Evolutionary conservation across 306 rosid genomes (phyloP).

Genomic region (Corylus avellana): DNA sequence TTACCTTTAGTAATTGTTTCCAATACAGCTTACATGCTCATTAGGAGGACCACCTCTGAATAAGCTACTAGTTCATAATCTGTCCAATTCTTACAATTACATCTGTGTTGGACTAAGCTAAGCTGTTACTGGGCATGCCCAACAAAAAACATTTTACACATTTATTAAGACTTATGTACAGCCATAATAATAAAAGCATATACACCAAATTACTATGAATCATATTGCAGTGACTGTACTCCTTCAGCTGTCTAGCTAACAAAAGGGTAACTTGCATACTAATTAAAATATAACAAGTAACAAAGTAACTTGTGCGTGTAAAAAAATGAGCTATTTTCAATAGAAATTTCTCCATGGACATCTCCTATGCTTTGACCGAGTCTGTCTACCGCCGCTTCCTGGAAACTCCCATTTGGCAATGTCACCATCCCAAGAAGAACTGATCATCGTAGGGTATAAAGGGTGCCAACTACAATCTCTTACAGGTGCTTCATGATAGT

Average conservation of each 20-base stretch:
- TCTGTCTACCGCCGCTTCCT: slow-evolving; percentile 29
- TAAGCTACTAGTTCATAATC: background rate
- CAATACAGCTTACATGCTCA: background rate
- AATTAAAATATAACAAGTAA: slow-evolving; percentile 17
- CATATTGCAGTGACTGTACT: background rate
- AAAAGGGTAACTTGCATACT: background rate
- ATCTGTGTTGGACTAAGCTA: background rate
- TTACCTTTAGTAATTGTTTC: too few species aligned
- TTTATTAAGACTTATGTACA: background rate
- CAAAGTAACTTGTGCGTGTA: slow-evolving; percentile 1
- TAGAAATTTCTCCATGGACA: slow-evolving; percentile 30
- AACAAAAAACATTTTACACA: background rate
- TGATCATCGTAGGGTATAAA: slow-evolving; percentile 41
- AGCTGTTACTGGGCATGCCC: background rate
- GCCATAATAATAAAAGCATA: background rate
- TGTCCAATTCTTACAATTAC: slow-evolving; percentile 3
- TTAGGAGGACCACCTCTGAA: background rate
- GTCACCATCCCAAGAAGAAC: slow-evolving; percentile 62
- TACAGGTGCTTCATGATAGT: slow-evolving; percentile 50
- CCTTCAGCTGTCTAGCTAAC: background rate
- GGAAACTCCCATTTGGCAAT: slow-evolving; percentile 59
- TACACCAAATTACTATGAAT: background rate
- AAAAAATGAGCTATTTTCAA: slow-evolving; percentile 16
- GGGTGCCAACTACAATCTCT: slow-evolving; percentile 69
- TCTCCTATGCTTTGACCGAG: slow-evolving; percentile 22